These are phyloP conservation scores for Auricularia auricula-judae DNA, from an alignment of 768 basidiomycete species.

Conservation along the genomic window DNA sequence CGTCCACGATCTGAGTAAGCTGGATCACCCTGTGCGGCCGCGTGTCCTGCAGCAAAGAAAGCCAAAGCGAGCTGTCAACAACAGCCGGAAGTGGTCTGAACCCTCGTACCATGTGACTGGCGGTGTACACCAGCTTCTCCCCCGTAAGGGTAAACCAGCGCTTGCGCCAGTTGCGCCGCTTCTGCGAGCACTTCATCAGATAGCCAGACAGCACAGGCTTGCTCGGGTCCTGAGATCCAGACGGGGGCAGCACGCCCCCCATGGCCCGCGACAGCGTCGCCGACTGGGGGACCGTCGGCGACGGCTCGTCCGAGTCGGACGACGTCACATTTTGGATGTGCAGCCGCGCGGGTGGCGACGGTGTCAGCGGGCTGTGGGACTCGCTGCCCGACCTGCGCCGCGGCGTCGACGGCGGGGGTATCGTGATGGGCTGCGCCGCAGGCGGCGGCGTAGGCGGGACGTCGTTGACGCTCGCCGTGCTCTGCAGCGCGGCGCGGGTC, in stretches of 20 bases:
- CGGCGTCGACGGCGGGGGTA: constrained; percentile 31
- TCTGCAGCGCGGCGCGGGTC: constrained; percentile 52
- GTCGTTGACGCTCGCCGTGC: constrained; percentile 50
- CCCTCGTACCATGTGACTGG: constrained; percentile 84
- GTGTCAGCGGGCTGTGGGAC: constrained; percentile 24
- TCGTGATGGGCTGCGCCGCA: constrained; percentile 8
- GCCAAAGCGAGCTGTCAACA: constrained; percentile 2
- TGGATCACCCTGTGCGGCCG: constrained; percentile 82
- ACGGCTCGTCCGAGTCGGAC: constrained; percentile 60
- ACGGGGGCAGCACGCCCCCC: constrained; percentile 22
- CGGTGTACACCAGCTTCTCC: constrained; percentile 78
- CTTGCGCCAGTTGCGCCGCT: constrained; percentile 91
- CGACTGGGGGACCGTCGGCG: constrained; percentile 26
- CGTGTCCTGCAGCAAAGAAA: constrained; percentile 52
- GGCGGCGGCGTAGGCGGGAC: constrained; percentile 27
- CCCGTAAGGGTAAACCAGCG: constrained; percentile 93
- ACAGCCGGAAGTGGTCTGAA: background rate
- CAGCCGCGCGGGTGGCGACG: constrained; percentile 33
- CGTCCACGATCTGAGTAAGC: constrained; percentile 78
- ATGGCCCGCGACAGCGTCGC: constrained; percentile 16
- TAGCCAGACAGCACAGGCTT: constrained; percentile 84
- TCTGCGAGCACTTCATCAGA: constrained; percentile 91
- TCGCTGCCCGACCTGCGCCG: constrained; percentile 16
- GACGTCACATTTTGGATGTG: constrained; percentile 36
- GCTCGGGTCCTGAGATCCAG: constrained; percentile 42